Evolutionary conservation across 1,284 basidiomycete genomes (phyloP), one percentile per base, ranked within the genome.

Genomic region (Pseudozyma thailandica): DNA sequence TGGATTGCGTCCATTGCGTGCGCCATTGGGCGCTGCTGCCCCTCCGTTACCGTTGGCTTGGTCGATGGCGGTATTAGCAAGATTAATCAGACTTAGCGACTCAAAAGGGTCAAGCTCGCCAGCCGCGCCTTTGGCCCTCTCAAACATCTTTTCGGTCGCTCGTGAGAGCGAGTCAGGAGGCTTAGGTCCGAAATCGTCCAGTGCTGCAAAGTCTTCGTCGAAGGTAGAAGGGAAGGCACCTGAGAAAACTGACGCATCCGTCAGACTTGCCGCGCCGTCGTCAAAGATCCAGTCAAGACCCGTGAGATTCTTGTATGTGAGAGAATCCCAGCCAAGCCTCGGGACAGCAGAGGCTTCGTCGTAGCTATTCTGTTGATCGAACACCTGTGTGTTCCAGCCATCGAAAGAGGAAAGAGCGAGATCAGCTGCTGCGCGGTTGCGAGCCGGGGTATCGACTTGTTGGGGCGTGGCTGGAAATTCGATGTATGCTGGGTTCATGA

Each of bases 221-320:
- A 50, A 26, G 9, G 48, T 37, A 20, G 48, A 35, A 3, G 35
- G 35, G 12, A 39, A 6, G 18, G 37, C 42, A 3, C 50, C 46
- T 6, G 54, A 51, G n/a, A 57, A 39, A 13, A 48, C 45, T 7
- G 54, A 47, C 9, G 54, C 50, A 21, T 57, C 54, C 5, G 46
- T 51, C 30, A 44, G 18, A 15, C 47, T 57, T n/a, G 42, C 54
- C 15, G 46, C 41, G n/a, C 41, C 31, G n/a, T 57, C 54, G 6
- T 57, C 54, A 16, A 57, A 57, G 26, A 57, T 49, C 54, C 54
- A 57, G 42, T 57, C 54, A n/a, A 57, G 54, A 33, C 54, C 45
- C 16, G 54, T 52, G 27, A 57, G 42, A 35, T 50, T 50, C 37
- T 50, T 50, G 48, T 50, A 50, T 5, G 33, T 50, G 48, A 50